Evolutionary conservation across 345 rosid species (phyloP), one percentile per base, ranked within the genome.

Genomic region (Populus simonii): DNA sequence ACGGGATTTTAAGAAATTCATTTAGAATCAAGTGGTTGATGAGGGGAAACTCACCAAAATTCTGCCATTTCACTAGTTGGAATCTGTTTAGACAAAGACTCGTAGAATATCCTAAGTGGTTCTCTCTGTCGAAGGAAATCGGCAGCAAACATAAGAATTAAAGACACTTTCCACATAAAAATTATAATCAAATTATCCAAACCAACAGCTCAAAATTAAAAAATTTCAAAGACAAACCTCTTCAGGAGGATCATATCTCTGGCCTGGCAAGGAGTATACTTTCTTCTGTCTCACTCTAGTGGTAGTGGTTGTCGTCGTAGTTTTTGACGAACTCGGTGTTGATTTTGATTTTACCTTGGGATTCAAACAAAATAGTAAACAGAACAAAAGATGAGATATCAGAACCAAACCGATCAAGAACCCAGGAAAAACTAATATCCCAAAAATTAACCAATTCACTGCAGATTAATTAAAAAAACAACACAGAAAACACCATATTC

Each of bases 31-130:
- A 29, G 27, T 66, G 16, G 9, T 39, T 59, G 39, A 78, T 11
- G 72, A 73, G 49, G 65, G 80, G 76, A 74, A 76, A 65, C 88
- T 86, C 77, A 96, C 98, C 98, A 96, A 86, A 92, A 91, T 84
- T 91, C 98, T 55, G 98, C 98, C 98, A 96, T 93, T 84, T 96
- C 96, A 76, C 96, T 96, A 0, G 86, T 79, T 20, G 99, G 98
- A 75, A 88, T 91, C 82, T 93, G 99, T 76, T 90, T 85, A 0
- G 88, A 93, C 68, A 96, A 87, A 0, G 98, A 92, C 86, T 93
- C 97, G 22, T 96, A 93, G 78, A 93, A 93, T 86, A 93, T 92
- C 88, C 99, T 87, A 77, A 95, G 81, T 8, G 99, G 98, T 47
- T 95, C 99, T 73, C 99, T 93, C 99, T 95, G 90, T 33, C 70